phyloP scores from a whole-genome alignment of 345 rosid species.

The Salix viminalis region DNA sequence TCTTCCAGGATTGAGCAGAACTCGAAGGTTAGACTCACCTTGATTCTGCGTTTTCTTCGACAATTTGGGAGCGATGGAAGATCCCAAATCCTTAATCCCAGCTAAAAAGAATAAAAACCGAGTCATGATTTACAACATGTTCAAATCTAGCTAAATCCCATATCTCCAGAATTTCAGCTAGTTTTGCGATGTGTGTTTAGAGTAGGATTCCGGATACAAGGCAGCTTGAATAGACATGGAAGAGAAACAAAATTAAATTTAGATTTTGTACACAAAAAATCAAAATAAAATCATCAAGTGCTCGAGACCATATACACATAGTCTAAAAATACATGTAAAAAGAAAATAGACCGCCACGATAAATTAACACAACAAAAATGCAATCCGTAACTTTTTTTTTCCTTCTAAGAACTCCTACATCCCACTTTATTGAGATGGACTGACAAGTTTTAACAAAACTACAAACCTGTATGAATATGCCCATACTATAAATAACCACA shows the following conservation, averaged over 20 bases:
- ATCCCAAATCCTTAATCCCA: neutral
- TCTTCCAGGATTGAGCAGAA: neutral
- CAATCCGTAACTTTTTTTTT: neutral
- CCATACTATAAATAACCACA: neutral
- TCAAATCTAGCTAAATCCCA: neutral
- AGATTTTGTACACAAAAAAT: conserved; percentile 12
- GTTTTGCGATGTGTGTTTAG: neutral
- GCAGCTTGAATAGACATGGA: neutral
- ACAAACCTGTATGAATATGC: neutral
- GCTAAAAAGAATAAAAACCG: neutral
- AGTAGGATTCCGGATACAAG: neutral
- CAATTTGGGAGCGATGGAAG: neutral
- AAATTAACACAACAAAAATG: neutral
- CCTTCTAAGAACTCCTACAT: conserved; percentile 11
- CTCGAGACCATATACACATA: conserved; percentile 19
- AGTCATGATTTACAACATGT: too few relatives aligned
- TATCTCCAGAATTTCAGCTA: neutral
- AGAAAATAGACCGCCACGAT: neutral
- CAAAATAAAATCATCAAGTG: neutral
- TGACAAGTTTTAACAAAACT: neutral
- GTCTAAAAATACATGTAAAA: neutral
- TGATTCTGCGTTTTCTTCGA: neutral
- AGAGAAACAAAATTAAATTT: neutral
- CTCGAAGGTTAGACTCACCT: neutral
- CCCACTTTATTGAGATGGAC: conserved; percentile 29